Evolutionary conservation across 2,329 filamentous ascomycete genomes (phyloP), one percentile per base, ranked within the genome.

Genomic region (Fusarium odoratissimum): DNA sequence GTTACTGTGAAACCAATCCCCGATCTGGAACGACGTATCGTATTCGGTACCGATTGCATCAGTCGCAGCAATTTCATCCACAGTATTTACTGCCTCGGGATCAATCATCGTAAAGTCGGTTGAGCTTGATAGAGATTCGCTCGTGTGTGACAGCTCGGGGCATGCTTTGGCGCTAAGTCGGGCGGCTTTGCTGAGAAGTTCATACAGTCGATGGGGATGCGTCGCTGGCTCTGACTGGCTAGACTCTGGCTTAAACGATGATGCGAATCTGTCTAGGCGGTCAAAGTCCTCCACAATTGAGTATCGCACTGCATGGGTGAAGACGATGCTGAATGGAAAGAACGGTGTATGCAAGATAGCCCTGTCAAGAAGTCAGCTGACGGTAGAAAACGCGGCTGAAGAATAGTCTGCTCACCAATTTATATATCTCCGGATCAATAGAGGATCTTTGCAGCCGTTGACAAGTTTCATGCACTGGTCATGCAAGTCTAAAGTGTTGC

Each of bases 251-350:
- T 69, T 56, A 16, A 83, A 69, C 1, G 82, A 83, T 8, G 69
- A 66, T 8, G 77, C 72, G 44, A 83, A 83, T 8, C 70, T 58
- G 16, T 82, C 78, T 2, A 83, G 52, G 5, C 72, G 72, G 4
- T 28, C 40, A 2, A 76, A 28, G 12, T 76, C 74, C 2, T 60
- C 52, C 6, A 23, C 1, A 13, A 68, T 42, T 1, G 13, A 69
- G 55, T 57, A 40, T 41, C 80, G 75, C 31, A 83, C 71, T 8
- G 75, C 75, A 12, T 76, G 77, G 1, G 77, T 79, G 54, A 83
- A 81, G 1, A 83, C 44, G 8, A 83, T 80, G 49, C 77, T 83
- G 55, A 83, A 84, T 4, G 82, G 77, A 4, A 81, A 78, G 62
- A 83, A 84, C 7, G 82, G 81, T 3, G 69, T 76, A 23, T 82